phyloP scores from a whole-genome alignment of 768 basidiomycete species.

The Mycena polygramma region DNA sequence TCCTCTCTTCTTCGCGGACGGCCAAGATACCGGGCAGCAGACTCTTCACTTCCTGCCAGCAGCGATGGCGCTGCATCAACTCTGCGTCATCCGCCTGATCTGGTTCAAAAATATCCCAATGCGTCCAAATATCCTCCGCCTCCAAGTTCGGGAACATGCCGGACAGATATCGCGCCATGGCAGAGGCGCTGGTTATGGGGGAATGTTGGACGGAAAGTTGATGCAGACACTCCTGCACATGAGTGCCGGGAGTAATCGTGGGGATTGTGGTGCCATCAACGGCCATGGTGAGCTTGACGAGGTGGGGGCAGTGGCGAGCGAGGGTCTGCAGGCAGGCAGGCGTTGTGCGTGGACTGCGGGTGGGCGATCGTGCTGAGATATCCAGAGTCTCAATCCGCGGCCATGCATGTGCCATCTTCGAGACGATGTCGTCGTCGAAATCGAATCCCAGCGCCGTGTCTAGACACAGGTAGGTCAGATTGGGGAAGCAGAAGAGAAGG shows the following conservation, averaged over 20 bases:
- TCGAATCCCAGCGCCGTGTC: background rate
- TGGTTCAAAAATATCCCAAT: background rate
- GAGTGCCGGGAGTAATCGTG: background rate
- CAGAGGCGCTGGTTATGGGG: background rate
- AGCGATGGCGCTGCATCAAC: background rate
- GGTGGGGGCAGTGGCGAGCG: background rate
- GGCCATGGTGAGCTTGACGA: background rate
- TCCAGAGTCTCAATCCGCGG: background rate
- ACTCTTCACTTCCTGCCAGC: slow-evolving; percentile 3
- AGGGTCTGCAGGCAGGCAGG: background rate
- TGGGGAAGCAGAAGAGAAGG: slow-evolving; percentile 1
- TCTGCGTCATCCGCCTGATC: background rate
- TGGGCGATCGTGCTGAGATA: background rate
- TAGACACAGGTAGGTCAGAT: background rate
- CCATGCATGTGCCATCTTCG: background rate
- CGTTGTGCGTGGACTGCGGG: background rate
- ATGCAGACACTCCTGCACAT: background rate
- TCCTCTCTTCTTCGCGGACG: background rate
- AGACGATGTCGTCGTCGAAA: background rate
- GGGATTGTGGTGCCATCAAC: background rate
- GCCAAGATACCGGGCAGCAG: background rate
- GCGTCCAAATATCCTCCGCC: background rate
- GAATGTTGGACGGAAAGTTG: background rate
- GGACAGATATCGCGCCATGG: background rate
- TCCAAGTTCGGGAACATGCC: background rate